Evolutionary conservation across 176 grass and related monocot species (phyloP).

Genomic region (Oryza meyeriana): DNA sequence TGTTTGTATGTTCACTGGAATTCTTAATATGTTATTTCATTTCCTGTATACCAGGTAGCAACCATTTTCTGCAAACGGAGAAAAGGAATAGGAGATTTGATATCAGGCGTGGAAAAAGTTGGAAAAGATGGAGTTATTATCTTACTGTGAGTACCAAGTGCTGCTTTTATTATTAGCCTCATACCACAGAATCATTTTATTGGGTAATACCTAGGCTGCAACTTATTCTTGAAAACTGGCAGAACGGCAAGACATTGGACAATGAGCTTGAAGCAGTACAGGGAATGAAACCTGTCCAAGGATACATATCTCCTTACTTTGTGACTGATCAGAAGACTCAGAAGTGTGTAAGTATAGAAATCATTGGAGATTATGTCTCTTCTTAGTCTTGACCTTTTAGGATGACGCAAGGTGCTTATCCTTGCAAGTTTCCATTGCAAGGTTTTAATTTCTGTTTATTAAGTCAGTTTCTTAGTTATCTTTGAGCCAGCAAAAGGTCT

Average conservation of each 20-base stretch:
- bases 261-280: conserved; percentile 86
- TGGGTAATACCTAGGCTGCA: not conserved
- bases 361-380: conserved; percentile 6
- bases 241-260: conserved; percentile 85
- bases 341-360: conserved; percentile 77
- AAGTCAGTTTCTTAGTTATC: not conserved
- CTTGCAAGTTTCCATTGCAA: not conserved
- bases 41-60: conserved; percentile 62
- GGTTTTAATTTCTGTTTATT: not conserved
- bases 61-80: conserved; percentile 95
- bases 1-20: conserved; percentile 14
- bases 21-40: conserved; percentile 7
- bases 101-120: conserved; percentile 93
- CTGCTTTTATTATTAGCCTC: conserved; percentile 23
- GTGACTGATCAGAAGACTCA: conserved; percentile 86
- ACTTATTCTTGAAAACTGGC: conserved; percentile 32
- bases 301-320: conserved; percentile 97
- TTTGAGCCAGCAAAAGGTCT: not conserved
- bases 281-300: conserved; percentile 91
- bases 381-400: not conserved
- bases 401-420: not conserved
- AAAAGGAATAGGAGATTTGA: conserved; percentile 93
- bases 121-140: conserved; percentile 92
- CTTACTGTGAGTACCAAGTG: conserved; percentile 62
- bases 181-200: not conserved